Evolutionary conservation across 352 stramenopile species (phyloP).

Genomic region (Thalassiosira exigua): DNA sequence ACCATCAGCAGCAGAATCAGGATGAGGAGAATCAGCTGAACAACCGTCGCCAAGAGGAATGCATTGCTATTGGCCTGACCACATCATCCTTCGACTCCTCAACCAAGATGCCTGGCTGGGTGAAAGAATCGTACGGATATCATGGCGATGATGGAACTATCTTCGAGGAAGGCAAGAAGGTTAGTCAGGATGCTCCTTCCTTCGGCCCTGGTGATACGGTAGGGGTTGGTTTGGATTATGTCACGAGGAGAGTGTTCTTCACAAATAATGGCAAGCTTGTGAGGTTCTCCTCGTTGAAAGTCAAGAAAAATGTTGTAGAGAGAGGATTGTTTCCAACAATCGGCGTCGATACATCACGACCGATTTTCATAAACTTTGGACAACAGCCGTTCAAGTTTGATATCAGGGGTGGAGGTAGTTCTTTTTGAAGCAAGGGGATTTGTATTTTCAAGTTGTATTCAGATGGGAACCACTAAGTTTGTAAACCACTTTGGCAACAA

Average conservation of each 20-base stretch:
- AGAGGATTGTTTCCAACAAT: conserved; percentile 78
- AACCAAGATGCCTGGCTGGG: conserved; percentile 85
- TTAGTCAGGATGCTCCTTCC: not conserved
- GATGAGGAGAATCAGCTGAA: no score
- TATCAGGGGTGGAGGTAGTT: no score
- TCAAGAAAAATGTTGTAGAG: conserved; percentile 58
- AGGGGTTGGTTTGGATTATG: conserved; percentile 85
- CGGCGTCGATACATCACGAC: conserved; percentile 76
- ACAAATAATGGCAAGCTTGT: conserved; percentile 83
- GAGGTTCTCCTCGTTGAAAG: conserved; percentile 66
- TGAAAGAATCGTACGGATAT: conserved; percentile 78
- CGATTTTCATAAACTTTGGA: conserved; percentile 79
- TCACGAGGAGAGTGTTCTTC: conserved; percentile 73
- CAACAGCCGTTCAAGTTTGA: conserved; percentile 78
- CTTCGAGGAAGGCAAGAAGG: conserved; percentile 76
- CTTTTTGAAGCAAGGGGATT: no score
- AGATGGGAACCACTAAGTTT: no score
- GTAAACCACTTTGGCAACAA: no score
- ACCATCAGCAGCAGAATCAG: no score
- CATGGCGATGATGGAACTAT: conserved; percentile 86
- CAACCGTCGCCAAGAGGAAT: no score
- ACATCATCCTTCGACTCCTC: conserved; percentile 61
- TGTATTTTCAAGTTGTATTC: no score
- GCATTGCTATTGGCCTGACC: conserved; percentile 83
- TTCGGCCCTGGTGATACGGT: conserved; percentile 85